phyloP scores from a whole-genome alignment of 2,329 filamentous ascomycete species.

The Penicillium expansum region DNA sequence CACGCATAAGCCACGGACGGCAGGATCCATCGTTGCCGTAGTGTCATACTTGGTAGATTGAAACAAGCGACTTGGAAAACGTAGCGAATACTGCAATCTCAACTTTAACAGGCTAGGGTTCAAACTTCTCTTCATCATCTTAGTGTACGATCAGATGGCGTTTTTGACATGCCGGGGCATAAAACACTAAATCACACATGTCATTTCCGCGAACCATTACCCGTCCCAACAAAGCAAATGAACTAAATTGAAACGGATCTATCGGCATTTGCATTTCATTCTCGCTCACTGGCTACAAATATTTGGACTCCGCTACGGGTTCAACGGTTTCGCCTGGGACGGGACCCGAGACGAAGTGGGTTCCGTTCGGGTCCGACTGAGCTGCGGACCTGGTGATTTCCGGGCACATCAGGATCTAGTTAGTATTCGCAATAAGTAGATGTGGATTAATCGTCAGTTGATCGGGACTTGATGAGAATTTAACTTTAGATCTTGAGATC shows the following conservation, averaged over 20 bases:
- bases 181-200: neutral
- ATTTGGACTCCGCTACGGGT: slow-evolving; percentile 16
- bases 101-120: neutral
- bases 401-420: neutral
- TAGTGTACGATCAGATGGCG: slow-evolving; percentile 9
- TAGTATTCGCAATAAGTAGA: neutral
- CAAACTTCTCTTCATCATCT: neutral
- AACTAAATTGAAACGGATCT: neutral
- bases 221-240: neutral
- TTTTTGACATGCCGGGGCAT: neutral
- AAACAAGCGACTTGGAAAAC: slow-evolving; percentile 13
- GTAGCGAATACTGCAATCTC: neutral
- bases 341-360: slow-evolving; percentile 6
- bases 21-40: neutral
- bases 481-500: neutral
- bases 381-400: neutral
- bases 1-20: neutral
- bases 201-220: neutral
- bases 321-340: slow-evolving; percentile 14
- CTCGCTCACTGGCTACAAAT: neutral
- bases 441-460: neutral
- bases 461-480: neutral
- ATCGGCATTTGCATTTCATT: neutral
- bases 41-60: slow-evolving; percentile 2
- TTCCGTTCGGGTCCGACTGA: slow-evolving; percentile 5